Evolutionary conservation across 2,329 filamentous ascomycete species (phyloP), one percentile per base, ranked within the genome.

Genomic region (Neopestalotiopsis sp.): DNA sequence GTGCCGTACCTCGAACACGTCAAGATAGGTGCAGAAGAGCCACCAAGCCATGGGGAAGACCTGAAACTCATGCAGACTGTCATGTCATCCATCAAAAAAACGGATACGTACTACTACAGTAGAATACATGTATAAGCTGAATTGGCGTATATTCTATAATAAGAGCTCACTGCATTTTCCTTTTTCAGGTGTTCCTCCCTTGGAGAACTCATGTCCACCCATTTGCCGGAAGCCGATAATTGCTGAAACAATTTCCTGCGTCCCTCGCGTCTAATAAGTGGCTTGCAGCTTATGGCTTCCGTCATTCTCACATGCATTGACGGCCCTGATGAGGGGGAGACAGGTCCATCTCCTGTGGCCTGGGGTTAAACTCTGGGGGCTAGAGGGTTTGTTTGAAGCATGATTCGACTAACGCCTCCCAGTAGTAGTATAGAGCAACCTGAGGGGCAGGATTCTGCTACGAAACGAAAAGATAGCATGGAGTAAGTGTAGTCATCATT

Each of bases 251-350:
- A 53, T 14, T n/a, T 38, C 24, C 45, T 53, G 45, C 45, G 45
- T 20, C 17, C 24, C 45, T 53, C 45, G 45, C 45, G n/a, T 53
- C 34, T 38, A 28, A n/a, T 17, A 53, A 53, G 45, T 53, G 45
- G 45, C 45, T 53, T 53, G 45, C 45, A 53, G 45, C 45, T 53
- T 53, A 53, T 20, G 45, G 45, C 45, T n/a, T 38, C n/a, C 45
- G 45, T 53, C 45, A 53, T 53, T 53, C 45, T 53, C 45, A 53
- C 45, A 53, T 53, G 45, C 45, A 53, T 53, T 53, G 45, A 53
- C 45, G n/a, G n/a, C n/a, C 45, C 45, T 17, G 45, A 20, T 1
- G 17, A 17, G 6, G 17, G 20, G 10, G n/a, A 24, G 45, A 53
- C 45, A 53, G 45, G 17, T 53, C 45, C 45, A 53, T 53, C 45